Evolutionary conservation across 2,329 filamentous ascomycete genomes (phyloP).

Genomic region (Dactylellina leptospora): DNA sequence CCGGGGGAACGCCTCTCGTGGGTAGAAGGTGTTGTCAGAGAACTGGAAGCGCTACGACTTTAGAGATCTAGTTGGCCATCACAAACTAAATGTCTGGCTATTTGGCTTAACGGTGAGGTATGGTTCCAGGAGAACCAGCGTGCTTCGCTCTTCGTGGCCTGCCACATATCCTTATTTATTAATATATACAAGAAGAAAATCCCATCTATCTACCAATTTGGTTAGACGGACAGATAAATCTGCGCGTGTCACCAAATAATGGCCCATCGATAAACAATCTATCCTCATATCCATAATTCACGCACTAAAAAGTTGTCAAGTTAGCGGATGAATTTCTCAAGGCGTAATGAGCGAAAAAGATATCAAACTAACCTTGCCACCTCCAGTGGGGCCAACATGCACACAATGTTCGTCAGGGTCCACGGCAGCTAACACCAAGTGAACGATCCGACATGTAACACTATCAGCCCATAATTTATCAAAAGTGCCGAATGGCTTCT

Average conservation of each 20-base stretch:
- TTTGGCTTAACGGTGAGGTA: too few relatives aligned
- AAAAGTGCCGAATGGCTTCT: conserved; percentile 61
- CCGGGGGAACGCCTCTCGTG: conserved; percentile 23
- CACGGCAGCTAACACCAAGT: conserved; percentile 59
- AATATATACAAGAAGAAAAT: not conserved
- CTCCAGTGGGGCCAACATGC: conserved; percentile 42
- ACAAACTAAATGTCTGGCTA: too few relatives aligned
- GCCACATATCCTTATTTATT: not conserved
- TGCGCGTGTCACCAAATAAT: conserved; percentile 9
- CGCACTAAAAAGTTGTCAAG: conserved; percentile 30
- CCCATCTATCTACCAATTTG: not conserved
- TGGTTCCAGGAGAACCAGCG: too few relatives aligned
- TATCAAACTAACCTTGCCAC: conserved; percentile 41
- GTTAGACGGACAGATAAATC: conserved; percentile 20
- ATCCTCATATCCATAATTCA: conserved; percentile 25
- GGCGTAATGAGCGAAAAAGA: not conserved
- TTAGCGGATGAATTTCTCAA: too few relatives aligned
- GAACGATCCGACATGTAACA: conserved; percentile 62
- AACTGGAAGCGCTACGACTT: conserved; percentile 11
- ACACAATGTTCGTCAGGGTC: conserved; percentile 41
- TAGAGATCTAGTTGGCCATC: not conserved
- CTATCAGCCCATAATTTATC: conserved; percentile 63
- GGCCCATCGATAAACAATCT: conserved; percentile 16
- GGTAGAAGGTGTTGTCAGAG: conserved; percentile 21
- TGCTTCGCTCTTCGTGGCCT: too few relatives aligned